Base-by-base conservation (phyloP, 2,329 filamentous ascomycete genomes). In the Rachicladosporium sp. region DNA sequence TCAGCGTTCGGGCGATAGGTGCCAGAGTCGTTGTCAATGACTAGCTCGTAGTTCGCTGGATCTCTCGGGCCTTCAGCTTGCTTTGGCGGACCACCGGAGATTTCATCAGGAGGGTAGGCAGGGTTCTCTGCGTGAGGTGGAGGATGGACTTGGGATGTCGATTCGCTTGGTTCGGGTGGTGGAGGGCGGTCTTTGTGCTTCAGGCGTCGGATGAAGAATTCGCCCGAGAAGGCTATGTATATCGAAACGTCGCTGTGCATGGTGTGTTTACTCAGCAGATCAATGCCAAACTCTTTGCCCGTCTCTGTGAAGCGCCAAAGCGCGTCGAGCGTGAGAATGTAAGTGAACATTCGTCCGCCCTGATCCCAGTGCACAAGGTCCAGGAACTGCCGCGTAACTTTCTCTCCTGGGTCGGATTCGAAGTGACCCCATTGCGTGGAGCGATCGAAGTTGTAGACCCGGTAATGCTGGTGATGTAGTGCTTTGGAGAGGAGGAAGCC, bases 11-110 rank as follows among this genome's bases (percentile, higher is more conserved):
- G 89, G 0, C 89, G 76, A 59, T 96, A 96, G 0, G 89, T 96
- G 8, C 89, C 89, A 40, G 80, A 86, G 61, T 94, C 89, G 54
- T 96, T 96, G 66, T 96, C 89, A 54, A 96, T 95, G 47, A 91
- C 69, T 6, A 96, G 73, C 57, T 93, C 82, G 59, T 94, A 96
- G 55, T 74, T 63, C 4, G 57, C 52, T 0, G 75, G 74, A 38
- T 78, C 71, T 4, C 58, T 68, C 3, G 69, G 69, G 2, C 67
- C 57, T 3, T 66, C 62, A 7, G 23, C 23, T 2, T 57, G 49
- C 23, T 54, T 38, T 1, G 66, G 61, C 2, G 67, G 56, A 2
- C 61, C 58, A 70, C 69, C 38, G 60, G 56, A n/a, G 65, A 68
- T 57, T 2, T 71, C 62, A 1, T 69, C 52, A 0, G 66, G 56